phyloP scores from a whole-genome alignment of 371 early-diverging fungal species.

The Mortierella sp. region DNA sequence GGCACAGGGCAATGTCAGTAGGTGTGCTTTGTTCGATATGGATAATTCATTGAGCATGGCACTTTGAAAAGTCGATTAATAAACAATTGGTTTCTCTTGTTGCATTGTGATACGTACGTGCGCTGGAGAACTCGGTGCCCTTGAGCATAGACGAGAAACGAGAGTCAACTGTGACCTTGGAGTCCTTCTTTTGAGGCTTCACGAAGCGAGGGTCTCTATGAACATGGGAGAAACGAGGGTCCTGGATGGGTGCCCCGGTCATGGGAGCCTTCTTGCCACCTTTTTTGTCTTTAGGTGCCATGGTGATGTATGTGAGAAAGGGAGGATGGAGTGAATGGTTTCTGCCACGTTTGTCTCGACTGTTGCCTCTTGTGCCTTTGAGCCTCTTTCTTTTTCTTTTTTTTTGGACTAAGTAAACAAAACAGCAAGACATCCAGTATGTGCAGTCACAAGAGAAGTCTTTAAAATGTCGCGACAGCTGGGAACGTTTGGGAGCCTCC shows the following conservation, averaged over 20 bases:
- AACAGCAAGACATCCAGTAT: neutral
- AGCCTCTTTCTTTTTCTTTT: neutral
- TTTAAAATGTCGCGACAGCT: slow-evolving; percentile 13
- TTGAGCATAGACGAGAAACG: slow-evolving; percentile 90
- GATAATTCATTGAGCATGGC: neutral
- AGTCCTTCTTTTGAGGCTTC: slow-evolving; percentile 83
- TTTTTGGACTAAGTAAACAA: neutral
- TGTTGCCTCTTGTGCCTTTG: neutral
- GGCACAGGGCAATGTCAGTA: neutral
- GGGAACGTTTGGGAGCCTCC: slow-evolving; percentile 31
- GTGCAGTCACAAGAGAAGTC: neutral
- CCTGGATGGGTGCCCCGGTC: slow-evolving; percentile 63
- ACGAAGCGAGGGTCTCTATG: slow-evolving; percentile 93
- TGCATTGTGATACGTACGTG: slow-evolving; percentile 62
- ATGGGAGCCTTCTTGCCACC: slow-evolving; percentile 23
- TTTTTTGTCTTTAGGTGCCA: slow-evolving; percentile 51
- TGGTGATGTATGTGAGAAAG: neutral
- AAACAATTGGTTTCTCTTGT: too few species aligned
- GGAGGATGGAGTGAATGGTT: neutral
- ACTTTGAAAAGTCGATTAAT: neutral
- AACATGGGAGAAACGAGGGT: slow-evolving; percentile 88
- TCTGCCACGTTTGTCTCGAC: neutral
- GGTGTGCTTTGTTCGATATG: neutral
- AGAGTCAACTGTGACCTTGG: slow-evolving; percentile 91
- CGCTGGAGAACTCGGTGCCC: slow-evolving; percentile 81